Evolutionary conservation across 2,329 filamentous ascomycete genomes (phyloP), one percentile per base, ranked within the genome.

Genomic region (Colletotrichum sp.): DNA sequence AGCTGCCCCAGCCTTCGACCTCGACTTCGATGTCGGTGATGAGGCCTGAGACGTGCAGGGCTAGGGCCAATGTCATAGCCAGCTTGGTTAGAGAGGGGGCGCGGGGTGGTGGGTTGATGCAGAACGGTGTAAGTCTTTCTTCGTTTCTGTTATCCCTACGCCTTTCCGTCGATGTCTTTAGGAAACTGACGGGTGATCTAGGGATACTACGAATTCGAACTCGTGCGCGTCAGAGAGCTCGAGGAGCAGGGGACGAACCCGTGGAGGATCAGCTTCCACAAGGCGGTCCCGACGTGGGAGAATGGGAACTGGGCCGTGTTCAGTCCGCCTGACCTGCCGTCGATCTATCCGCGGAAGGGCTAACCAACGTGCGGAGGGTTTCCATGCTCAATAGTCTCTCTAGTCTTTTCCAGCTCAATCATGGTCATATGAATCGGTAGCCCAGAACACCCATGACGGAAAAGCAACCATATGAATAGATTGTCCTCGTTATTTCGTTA

Each of bases 161-260:
- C 24, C 18, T 30, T 60, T 24, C 16, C 10, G 16, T 18, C 36
- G 2, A 60, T 3, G 13, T 32, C 76, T 79, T 12, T 21, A 49
- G 39, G 5, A 12, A 49, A 49, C 18, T 49, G 39, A 49, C 18
- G 18, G 0, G 3, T 0, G 9, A 21, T 7, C 39, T 30, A 82
- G 82, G 82, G 77, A 55, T 78, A 67, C 44, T 80, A 75, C 59
- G 78, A 76, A 49, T 78, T 82, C 21, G 81, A 83, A n/a, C 73
- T 84, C 12, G 64, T 79, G 30, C 77, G 80, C 21, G 67, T 81
- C 24, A 60, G 67, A 1, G 80, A 79, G 32, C 76, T 83, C 13
- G 82, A 83, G 44, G 71, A 77, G 10, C 74, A 79, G 24, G 81
- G 80, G 4, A 59, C 79, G 24, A 84, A 85, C 67, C 81, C 82